Base-by-base conservation (phyloP, 345 rosid genomes). In the Linum lewisii region DNA sequence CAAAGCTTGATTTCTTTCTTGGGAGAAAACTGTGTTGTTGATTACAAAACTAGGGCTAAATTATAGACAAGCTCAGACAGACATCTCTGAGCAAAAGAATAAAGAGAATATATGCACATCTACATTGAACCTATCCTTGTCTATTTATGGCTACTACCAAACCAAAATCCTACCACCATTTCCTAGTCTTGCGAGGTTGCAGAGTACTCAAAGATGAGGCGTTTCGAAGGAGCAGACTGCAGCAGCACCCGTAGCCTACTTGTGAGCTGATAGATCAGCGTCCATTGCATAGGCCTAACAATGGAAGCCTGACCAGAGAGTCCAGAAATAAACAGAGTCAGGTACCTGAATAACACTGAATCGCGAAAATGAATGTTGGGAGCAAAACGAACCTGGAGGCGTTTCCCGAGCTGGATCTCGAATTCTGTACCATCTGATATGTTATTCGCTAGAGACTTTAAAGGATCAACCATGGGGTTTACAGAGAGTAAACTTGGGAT, bases 401-500 rank as follows among this genome's bases (percentile, higher is more conserved):
- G 97, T 75, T 79, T 93, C 58, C 99, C 99, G 4, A 88, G 94
- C 81, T 88, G 94, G 56, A 89, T 88, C 80, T 93, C 99, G 9
- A 93, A 95, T 78, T 93, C 97, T 0, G 97, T 83, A 60, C 97
- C 97, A 22, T 82, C 83, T 4, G 99, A 83, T 53, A 93, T 85
- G 51, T 83, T 93, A 69, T 78, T 87, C 11, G 99, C 99, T 24
- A 89, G 72, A 58, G 95, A 88, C 74, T 86, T 93, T 51, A 93
- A 82, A 77, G 97, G 99, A 76, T 93, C 97, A 13, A 81, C 64
- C 0, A 95, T 85, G 10, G 98, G 96, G 79, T 93, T 95, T 53
- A 86, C 95, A 32, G 99, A 93, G 64, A 93, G 99, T 72, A 93
- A 78, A 71, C 91, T 88, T 47, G 99, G 94, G 76, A 93, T 92